phyloP scores from a whole-genome alignment of 2,329 filamentous ascomycete species.

The Cadophora sp. region DNA sequence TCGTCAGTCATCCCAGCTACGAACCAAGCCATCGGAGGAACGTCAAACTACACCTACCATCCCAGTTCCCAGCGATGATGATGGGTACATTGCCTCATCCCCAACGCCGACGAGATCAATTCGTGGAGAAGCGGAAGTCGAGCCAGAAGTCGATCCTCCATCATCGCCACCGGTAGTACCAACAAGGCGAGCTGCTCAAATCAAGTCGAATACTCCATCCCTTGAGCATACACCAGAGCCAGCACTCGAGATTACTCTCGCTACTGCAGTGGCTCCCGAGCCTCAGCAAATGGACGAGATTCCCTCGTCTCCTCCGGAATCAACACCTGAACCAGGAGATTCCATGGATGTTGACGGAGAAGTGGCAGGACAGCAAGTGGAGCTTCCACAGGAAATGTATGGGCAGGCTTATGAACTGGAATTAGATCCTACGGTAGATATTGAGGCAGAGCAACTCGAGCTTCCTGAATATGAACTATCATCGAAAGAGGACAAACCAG shows the following conservation, averaged over 20 bases:
- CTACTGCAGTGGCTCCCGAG: not conserved
- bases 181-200: conserved; percentile 52
- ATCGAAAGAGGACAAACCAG: not conserved
- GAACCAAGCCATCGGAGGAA: conserved; percentile 17
- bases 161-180: conserved; percentile 64
- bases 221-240: conserved; percentile 26
- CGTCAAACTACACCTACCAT: conserved; percentile 40
- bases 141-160: conserved; percentile 54
- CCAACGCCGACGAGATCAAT: conserved; percentile 59
- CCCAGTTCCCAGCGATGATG: conserved; percentile 35
- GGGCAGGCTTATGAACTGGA: not conserved
- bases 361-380: not conserved
- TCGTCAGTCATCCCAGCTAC: conserved; percentile 35
- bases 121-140: conserved; percentile 56
- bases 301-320: conserved; percentile 36
- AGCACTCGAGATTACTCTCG: not conserved
- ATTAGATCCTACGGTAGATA: not conserved
- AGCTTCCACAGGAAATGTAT: not conserved
- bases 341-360: not conserved
- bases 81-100: conserved; percentile 57
- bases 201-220: conserved; percentile 44
- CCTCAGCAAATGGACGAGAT: conserved; percentile 38
- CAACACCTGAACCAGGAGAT: conserved; percentile 8
- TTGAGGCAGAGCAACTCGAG: not conserved
- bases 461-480: not conserved